These are phyloP conservation scores for Apiotrichum veenhuisii DNA, from an alignment of 1,284 basidiomycete species.

Conservation along the genomic window DNA sequence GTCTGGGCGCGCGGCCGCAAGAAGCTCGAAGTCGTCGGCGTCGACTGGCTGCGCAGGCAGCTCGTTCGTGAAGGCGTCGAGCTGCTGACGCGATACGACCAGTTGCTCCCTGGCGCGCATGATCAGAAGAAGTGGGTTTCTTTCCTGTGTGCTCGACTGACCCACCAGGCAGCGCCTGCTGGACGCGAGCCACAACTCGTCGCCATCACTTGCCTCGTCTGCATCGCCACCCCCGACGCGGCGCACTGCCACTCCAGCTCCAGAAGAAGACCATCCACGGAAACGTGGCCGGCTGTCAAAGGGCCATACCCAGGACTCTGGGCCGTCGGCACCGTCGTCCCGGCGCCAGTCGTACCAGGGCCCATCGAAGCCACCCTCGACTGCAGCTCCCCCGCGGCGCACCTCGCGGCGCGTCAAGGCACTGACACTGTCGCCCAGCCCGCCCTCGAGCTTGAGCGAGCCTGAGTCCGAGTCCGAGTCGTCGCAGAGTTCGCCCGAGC, in stretches of 20 bases:
- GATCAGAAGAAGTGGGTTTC: slow-evolving; percentile 26
- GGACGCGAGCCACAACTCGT: background rate
- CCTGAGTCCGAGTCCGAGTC: background rate
- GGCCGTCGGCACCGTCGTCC: background rate
- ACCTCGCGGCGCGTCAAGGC: background rate
- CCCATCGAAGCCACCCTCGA: background rate
- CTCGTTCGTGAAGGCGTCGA: slow-evolving; percentile 44
- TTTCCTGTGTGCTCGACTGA: background rate
- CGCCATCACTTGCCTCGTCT: background rate
- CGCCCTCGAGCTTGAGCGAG: slow-evolving; percentile 5
- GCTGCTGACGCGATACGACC: slow-evolving; percentile 34
- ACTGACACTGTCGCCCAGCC: background rate
- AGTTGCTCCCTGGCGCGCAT: slow-evolving; percentile 15
- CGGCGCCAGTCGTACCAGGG: background rate
- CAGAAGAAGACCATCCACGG: background rate
- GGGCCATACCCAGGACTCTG: background rate
- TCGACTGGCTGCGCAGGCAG: slow-evolving; percentile 37
- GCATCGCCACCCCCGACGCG: background rate
- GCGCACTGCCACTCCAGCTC: background rate
- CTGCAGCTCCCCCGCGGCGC: background rate
- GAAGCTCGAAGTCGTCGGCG: slow-evolving; percentile 29
- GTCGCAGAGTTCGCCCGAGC: background rate
- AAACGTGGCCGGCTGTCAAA: background rate
- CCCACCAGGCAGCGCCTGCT: background rate
- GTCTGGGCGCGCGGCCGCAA: slow-evolving; percentile 33